Conservation (phyloP, 2,329 filamentous ascomycete species). For the Colletotrichum siamense region DNA sequence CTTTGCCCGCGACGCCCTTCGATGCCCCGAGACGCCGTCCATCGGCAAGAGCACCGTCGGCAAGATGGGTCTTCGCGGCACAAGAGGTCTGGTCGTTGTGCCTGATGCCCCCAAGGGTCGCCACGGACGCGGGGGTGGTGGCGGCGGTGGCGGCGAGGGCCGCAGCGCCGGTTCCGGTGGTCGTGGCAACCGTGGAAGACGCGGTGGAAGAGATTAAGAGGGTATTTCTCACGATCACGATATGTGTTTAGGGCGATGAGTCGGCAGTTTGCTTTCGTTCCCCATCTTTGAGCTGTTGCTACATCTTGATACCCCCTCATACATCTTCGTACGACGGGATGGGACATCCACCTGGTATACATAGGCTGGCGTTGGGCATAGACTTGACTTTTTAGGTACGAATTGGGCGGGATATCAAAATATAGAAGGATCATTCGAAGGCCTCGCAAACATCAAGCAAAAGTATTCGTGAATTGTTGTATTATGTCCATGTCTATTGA, state of each 20-base stretch:
- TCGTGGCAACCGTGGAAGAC: slow-evolving; percentile 4
- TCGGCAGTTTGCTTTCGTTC: neutral
- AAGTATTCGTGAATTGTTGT: rapidly evolving
- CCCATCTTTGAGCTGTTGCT: neutral
- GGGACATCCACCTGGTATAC: neutral
- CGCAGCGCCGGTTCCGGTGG: slow-evolving; percentile 7
- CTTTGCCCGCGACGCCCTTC: slow-evolving; percentile 54
- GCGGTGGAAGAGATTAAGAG: neutral
- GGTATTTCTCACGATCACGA: neutral
- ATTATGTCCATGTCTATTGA: rapidly evolving
- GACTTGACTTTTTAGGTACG: neutral
- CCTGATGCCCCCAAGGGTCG: slow-evolving; percentile 43
- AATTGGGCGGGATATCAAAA: neutral
- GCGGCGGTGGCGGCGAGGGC: slow-evolving; percentile 25
- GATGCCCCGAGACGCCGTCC: slow-evolving; percentile 49
- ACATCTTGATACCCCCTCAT: slow-evolving; percentile 9
- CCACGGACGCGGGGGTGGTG: slow-evolving; percentile 25
- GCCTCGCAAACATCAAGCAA: neutral
- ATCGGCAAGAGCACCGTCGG: slow-evolving; percentile 52
- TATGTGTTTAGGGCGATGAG: neutral
- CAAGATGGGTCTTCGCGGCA: slow-evolving; percentile 64
- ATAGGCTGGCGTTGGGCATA: neutral
- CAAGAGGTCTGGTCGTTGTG: slow-evolving; percentile 51
- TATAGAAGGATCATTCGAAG: neutral
- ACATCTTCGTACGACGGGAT: slow-evolving; percentile 1